phyloP scores from a whole-genome alignment of 2,329 filamentous ascomycete species.

The Penicillium sp. region DNA sequence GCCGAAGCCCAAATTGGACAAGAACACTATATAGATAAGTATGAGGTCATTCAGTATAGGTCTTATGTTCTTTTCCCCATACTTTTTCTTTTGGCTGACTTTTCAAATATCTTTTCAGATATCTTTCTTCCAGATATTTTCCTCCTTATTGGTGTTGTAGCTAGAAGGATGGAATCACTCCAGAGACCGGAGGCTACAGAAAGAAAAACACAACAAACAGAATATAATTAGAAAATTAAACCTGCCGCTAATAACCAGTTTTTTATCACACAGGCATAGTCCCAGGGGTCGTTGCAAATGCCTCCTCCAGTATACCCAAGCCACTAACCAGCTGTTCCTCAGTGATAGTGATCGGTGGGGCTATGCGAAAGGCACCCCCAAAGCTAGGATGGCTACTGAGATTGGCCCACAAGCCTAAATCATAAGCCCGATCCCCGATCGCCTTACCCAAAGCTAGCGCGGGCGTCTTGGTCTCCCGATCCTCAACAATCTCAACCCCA shows the following conservation, averaged over 20 bases:
- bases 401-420: conserved; percentile 59
- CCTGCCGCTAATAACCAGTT: background rate
- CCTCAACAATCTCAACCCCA: conserved; percentile 58
- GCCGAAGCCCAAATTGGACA: background rate
- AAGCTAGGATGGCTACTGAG: conserved; percentile 56
- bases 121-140: background rate
- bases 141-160: too few relatives aligned
- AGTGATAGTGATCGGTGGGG: conserved; percentile 60
- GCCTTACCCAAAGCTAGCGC: conserved; percentile 50
- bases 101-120: background rate
- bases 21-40: background rate
- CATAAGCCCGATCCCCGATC: conserved; percentile 51
- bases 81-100: too few relatives aligned
- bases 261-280: background rate
- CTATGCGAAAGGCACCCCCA: conserved; percentile 59
- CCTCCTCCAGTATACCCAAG: conserved; percentile 57
- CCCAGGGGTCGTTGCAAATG: conserved; percentile 40
- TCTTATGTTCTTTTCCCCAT: too few relatives aligned
- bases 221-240: background rate
- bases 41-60: background rate
- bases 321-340: conserved; percentile 53
- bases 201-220: background rate
- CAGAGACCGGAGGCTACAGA: background rate
- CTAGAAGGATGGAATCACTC: background rate
- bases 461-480: conserved; percentile 50